Evolutionary conservation across 2,329 filamentous ascomycete species (phyloP).

Genomic region (Clonostachys chloroleuca): DNA sequence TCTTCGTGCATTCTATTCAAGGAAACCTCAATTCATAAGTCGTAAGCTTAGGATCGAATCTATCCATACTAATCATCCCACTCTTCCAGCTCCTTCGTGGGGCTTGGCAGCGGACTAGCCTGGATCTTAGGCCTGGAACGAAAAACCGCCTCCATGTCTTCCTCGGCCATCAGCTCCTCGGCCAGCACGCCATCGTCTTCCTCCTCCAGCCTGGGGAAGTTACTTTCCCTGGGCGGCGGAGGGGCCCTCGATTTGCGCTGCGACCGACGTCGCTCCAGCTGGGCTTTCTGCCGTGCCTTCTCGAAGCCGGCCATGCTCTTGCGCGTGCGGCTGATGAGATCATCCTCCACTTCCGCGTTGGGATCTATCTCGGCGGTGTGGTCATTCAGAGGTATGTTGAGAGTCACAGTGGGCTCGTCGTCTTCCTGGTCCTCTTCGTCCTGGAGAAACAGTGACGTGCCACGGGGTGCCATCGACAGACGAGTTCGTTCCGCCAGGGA

Average conservation of each 20-base stretch:
- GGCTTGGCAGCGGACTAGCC: constrained; percentile 62
- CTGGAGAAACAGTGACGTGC: constrained; percentile 32
- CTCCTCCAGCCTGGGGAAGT: constrained; percentile 45
- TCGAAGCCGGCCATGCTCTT: constrained; percentile 60
- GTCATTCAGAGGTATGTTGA: constrained; percentile 2
- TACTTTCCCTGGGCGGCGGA: constrained; percentile 31
- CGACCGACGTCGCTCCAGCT: constrained; percentile 50
- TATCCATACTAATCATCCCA: no score
- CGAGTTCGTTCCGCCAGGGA: constrained; percentile 76
- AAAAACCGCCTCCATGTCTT: constrained; percentile 81
- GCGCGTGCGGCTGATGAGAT: constrained; percentile 53
- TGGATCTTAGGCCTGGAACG: constrained; percentile 78
- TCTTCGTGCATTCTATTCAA: no score
- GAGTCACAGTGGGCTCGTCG: constrained; percentile 6
- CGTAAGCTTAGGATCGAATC: no score
- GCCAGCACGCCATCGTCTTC: constrained; percentile 48
- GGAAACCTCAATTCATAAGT: no score
- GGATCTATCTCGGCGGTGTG: constrained; percentile 6
- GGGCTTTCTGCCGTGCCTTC: constrained; percentile 55
- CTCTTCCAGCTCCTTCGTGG: constrained; percentile 22
- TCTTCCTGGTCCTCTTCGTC: constrained; percentile 19
- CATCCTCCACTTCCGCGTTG: constrained; percentile 29
- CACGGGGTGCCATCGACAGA: constrained; percentile 66
- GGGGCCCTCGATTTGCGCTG: constrained; percentile 36
- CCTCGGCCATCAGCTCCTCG: constrained; percentile 65